Evolutionary conservation across 345 rosid species (phyloP).

Genomic region (Eutrema yunnanense): DNA sequence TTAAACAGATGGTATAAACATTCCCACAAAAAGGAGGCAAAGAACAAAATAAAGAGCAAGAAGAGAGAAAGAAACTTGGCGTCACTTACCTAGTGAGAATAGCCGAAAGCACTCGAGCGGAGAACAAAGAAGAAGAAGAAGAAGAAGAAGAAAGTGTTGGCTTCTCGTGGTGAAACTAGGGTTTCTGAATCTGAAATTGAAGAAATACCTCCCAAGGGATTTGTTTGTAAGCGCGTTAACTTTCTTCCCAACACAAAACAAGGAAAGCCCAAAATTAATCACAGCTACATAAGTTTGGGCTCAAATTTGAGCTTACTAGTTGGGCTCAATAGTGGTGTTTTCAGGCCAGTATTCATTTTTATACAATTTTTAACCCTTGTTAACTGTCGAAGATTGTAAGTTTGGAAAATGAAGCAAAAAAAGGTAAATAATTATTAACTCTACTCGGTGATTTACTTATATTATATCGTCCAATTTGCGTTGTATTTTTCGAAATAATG

Average conservation of each 20-base stretch:
- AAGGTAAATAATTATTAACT: background rate
- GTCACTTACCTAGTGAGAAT: slow-evolving; percentile 5
- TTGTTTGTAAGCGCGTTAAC: slow-evolving; percentile 1
- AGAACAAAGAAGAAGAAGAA: background rate
- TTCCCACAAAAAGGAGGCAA: background rate
- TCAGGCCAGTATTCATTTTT: too few relatives aligned
- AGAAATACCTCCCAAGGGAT: background rate
- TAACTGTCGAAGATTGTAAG: background rate
- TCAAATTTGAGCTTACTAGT: background rate
- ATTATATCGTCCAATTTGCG: background rate
- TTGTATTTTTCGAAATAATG: background rate
- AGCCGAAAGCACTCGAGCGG: background rate
- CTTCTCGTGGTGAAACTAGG: slow-evolving; percentile 3
- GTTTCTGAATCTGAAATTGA: slow-evolving; percentile 9
- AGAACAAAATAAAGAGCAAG: background rate
- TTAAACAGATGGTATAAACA: slow-evolving; percentile 1
- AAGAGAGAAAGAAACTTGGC: background rate
- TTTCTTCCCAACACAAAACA: background rate
- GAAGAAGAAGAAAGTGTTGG: background rate
- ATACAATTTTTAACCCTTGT: too few relatives aligned
- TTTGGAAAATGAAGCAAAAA: background rate
- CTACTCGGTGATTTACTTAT: background rate
- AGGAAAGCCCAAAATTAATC: background rate
- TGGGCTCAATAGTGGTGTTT: background rate
- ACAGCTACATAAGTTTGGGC: background rate